Evolutionary conservation across 2,329 filamentous ascomycete species (phyloP), one percentile per base, ranked within the genome.

Genomic region (Fusarium sp.): DNA sequence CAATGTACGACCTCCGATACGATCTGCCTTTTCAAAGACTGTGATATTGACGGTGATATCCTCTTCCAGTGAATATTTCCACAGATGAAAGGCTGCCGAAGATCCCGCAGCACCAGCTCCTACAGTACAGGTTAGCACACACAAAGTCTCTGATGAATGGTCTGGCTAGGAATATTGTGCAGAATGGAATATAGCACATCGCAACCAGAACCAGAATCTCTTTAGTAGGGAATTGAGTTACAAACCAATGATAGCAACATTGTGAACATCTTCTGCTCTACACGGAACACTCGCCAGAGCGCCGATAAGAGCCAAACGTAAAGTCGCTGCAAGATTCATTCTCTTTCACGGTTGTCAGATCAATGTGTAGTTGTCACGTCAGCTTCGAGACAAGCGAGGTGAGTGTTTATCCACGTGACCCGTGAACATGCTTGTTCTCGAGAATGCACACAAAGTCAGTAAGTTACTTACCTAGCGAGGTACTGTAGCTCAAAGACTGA

Each of bases 31-130:
- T 75, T 99, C 96, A 76, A 95, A 97, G 27, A 99, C 83, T 21
- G 94, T 97, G 72, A 98, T 90, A 69, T 97, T 91, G 59, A 95
- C 76, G 3, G 84, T 80, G 18, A 91, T 78, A 18, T 81, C 81
- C n/a, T 84, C 82, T 58, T 87, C 79, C 6, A 86, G 79, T 21
- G 92, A 91, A 77, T 90, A 94, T 73, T 90, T 87, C 37, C 85
- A 85, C 45, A 99, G 83, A 74, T 95, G 88, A 78, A 96, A 97
- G 1, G 96, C 94, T 4, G 94, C 84, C 3, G 94, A 97, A 6
- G 96, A 88, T 29, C 96, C 96, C 29, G 89, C 95, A 41, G 96
- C 90, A 45, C 96, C 96, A 70, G 95, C 95, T 64, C 96, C 95
- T 97, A 21, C 8, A 27, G 25, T 18, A 39, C n/a, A 56, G 21